These are phyloP conservation scores for Typha latifolia DNA, from an alignment of 176 grass and related monocot species.

Conservation along the genomic window DNA sequence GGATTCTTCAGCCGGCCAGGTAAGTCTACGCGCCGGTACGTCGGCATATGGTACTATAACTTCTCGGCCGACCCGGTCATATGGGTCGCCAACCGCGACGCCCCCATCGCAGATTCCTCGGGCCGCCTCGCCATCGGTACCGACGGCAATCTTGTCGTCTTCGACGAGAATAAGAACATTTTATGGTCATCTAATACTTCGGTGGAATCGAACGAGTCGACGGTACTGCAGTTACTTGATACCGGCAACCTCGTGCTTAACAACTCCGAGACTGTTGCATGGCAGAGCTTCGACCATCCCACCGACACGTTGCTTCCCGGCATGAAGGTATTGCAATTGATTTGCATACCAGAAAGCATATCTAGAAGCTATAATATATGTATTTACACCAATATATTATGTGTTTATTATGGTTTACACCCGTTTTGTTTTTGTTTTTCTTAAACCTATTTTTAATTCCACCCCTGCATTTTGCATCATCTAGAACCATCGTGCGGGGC, in stretches of 20 bases:
- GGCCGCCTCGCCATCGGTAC: constrained; percentile 22
- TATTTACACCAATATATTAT: too few species aligned
- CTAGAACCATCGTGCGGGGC: too few species aligned
- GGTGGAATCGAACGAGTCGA: constrained; percentile 10
- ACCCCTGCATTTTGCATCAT: too few species aligned
- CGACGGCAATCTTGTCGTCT: constrained; percentile 36
- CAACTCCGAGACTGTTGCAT: constrained; percentile 6
- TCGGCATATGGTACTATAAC: constrained; percentile 38
- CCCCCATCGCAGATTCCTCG: constrained; percentile 16
- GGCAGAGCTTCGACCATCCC: constrained; percentile 53
- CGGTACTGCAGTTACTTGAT: constrained; percentile 16
- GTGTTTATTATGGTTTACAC: too few species aligned
- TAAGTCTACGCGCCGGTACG: constrained; percentile 26
- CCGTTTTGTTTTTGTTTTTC: too few species aligned
- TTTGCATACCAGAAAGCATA: too few species aligned
- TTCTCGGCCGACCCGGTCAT: constrained; percentile 27
- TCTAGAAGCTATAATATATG: too few species aligned
- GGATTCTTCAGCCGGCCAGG: constrained; percentile 41
- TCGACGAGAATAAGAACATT: constrained; percentile 9
- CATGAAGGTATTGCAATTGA: constrained; percentile 13
- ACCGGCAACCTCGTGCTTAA: constrained; percentile 33
- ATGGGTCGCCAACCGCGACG: constrained; percentile 65
- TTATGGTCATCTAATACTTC: constrained; percentile 29
- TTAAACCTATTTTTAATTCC: too few species aligned
- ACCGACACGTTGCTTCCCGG: constrained; percentile 60